Evolutionary conservation across 768 basidiomycete genomes (phyloP).

Genomic region (Russula sp.): DNA sequence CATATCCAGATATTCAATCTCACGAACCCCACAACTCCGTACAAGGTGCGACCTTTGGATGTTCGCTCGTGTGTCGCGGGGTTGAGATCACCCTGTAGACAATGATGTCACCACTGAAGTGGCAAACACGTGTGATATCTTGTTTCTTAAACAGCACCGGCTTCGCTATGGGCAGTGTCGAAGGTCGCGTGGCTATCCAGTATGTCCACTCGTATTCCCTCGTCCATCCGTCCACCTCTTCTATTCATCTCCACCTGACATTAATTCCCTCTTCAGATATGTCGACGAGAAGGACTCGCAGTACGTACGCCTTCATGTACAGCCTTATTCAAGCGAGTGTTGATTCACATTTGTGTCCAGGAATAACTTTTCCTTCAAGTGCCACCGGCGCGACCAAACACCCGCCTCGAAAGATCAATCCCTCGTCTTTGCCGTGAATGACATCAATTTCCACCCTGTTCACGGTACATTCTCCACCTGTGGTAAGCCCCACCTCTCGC

Average conservation of each 20-base stretch:
- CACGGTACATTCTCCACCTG: slow-evolving; percentile 47
- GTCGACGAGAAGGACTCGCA: slow-evolving; percentile 76
- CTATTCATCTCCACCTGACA: background rate
- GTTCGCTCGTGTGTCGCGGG: background rate
- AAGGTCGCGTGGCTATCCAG: slow-evolving; percentile 95
- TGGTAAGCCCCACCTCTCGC: slow-evolving; percentile 24
- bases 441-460: slow-evolving; percentile 49
- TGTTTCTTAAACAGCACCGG: slow-evolving; percentile 77
- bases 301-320: slow-evolving; percentile 35
- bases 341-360: slow-evolving; percentile 20
- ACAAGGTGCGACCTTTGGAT: slow-evolving; percentile 47
- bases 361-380: slow-evolving; percentile 57
- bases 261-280: slow-evolving; percentile 44
- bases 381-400: slow-evolving; percentile 37
- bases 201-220: slow-evolving; percentile 40
- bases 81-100: slow-evolving; percentile 40
- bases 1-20: slow-evolving; percentile 89
- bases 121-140: slow-evolving; percentile 84
- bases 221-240: no score
- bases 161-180: slow-evolving; percentile 81
- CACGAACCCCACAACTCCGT: slow-evolving; percentile 68
- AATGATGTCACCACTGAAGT: slow-evolving; percentile 82
- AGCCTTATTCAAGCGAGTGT: background rate
- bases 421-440: slow-evolving; percentile 52
- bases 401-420: slow-evolving; percentile 35